Conservation (phyloP, 2,329 filamentous ascomycete genomes). For the Myriosclerotinia curreyana region DNA sequence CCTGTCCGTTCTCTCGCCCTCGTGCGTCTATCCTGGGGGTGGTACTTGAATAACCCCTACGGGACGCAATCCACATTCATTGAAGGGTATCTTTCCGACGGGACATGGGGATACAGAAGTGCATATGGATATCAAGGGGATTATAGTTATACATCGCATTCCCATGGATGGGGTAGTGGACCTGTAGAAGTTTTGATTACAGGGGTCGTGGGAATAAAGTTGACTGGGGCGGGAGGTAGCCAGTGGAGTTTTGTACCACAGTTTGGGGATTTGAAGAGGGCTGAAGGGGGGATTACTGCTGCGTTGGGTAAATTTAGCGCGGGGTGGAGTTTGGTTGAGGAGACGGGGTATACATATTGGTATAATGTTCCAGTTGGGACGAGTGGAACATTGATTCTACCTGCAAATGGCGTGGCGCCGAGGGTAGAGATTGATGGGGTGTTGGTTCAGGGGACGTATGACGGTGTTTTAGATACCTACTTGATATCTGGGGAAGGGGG, state of each 20-base stretch:
- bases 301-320: constrained; percentile 42
- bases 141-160: constrained; percentile 45
- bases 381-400: constrained; percentile 23
- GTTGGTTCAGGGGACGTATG: not conserved
- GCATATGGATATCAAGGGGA: constrained; percentile 51
- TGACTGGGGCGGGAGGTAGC: constrained; percentile 41
- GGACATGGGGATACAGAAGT: constrained; percentile 55
- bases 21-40: constrained; percentile 57
- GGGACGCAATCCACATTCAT: constrained; percentile 57
- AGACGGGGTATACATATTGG: constrained; percentile 21
- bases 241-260: constrained; percentile 43
- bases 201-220: constrained; percentile 44
- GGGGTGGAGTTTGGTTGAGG: constrained; percentile 31
- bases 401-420: not conserved
- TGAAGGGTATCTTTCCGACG: constrained; percentile 56
- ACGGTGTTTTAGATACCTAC: not conserved
- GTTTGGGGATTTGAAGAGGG: constrained; percentile 42
- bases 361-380: constrained; percentile 29
- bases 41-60: constrained; percentile 56
- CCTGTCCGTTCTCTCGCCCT: constrained; percentile 53
- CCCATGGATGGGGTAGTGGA: constrained; percentile 48
- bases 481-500: not conserved
- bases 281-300: constrained; percentile 44
- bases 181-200: constrained; percentile 48
- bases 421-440: constrained; percentile 21